Percentiles rank a stretch among this genome's conserved stretches.
Conservation (phyloP, 75 land plant genomes). For the Pinus taeda region DNA sequence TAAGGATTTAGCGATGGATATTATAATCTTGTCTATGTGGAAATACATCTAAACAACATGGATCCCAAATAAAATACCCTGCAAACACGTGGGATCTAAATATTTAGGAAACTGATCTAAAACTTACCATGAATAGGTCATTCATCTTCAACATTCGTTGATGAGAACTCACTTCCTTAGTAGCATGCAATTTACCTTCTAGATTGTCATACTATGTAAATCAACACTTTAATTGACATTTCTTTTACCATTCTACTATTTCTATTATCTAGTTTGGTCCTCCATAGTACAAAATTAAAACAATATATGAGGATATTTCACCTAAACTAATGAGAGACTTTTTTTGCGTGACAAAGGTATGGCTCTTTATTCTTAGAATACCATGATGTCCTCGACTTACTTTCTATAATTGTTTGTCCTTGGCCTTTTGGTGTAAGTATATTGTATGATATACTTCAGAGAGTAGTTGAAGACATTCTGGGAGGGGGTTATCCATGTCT, state of each 20-base stretch:
- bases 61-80: background rate
- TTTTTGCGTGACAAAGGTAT: slow-evolving; percentile 58
- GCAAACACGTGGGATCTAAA: background rate
- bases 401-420: background rate
- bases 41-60: background rate
- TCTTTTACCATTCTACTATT: no score
- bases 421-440: background rate
- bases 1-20: background rate
- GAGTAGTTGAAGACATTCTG: background rate
- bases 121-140: background rate
- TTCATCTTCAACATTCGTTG: background rate
- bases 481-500: background rate
- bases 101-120: background rate
- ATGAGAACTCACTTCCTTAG: no score
- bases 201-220: no score
- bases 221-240: no score
- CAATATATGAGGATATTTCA: no score
- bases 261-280: no score
- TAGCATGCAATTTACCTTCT: no score
- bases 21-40: background rate
- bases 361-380: background rate
- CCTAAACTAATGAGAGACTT: no score
- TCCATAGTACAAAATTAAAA: no score
- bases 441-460: background rate
- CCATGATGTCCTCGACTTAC: background rate